These are phyloP conservation scores for Sesbania bispinosa DNA, from an alignment of 306 rosid species.

Conservation along the genomic window DNA sequence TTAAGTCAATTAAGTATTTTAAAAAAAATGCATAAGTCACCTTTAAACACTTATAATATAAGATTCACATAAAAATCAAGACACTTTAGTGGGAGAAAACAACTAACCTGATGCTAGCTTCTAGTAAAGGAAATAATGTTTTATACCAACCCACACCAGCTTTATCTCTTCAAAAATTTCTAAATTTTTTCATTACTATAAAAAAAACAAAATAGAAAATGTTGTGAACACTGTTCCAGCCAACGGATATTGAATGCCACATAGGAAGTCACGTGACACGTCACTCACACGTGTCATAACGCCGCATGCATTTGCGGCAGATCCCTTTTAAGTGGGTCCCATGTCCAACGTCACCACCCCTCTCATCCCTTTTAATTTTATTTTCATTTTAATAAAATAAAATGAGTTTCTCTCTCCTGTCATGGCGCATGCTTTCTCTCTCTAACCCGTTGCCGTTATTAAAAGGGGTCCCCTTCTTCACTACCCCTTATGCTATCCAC, in stretches of 20 bases:
- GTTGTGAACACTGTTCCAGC: no score
- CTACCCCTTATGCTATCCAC: constrained; percentile 25
- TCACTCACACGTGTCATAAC: constrained; percentile 32
- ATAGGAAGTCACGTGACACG: constrained; percentile 13
- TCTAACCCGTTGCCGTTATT: constrained; percentile 29
- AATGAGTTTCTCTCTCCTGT: constrained; percentile 3
- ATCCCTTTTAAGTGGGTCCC: neutral
- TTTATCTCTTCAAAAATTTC: no score
- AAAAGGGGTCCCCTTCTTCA: constrained; percentile 29
- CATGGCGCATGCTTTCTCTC: neutral
- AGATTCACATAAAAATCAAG: no score
- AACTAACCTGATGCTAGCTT: no score
- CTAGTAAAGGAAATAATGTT: no score
- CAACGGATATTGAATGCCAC: constrained; percentile 27
- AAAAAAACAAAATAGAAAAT: no score
- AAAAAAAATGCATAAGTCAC: no score
- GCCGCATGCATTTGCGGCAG: neutral
- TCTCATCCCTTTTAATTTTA: neutral
- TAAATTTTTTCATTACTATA: no score
- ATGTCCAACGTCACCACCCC: neutral
- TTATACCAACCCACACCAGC: no score
- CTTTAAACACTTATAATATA: no score
- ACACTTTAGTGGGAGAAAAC: no score
- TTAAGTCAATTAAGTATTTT: no score
- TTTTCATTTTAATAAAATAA: neutral